Evolutionary conservation across 768 basidiomycete species (phyloP).

Genomic region (Lenzites betulinus): DNA sequence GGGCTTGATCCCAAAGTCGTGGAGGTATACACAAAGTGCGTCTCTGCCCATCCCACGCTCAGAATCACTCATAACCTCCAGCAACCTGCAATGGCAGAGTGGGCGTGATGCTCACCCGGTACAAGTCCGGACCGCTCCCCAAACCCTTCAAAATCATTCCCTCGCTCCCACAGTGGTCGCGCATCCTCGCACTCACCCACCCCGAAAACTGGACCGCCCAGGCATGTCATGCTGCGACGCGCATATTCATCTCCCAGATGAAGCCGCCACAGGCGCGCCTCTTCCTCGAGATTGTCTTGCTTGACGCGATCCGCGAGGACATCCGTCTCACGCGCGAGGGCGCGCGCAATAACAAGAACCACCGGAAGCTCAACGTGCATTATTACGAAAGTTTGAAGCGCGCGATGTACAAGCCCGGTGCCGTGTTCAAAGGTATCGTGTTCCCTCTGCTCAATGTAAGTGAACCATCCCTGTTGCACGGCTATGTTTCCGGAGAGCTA

Average conservation of each 20-base stretch:
- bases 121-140: slow-evolving; percentile 92
- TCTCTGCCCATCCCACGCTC: slow-evolving; percentile 8
- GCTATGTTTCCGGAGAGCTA: neutral
- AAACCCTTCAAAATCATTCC: slow-evolving; percentile 99
- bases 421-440: slow-evolving; percentile 97
- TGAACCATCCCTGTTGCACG: slow-evolving; percentile 6
- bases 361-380: slow-evolving; percentile 90
- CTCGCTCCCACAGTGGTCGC: slow-evolving; percentile 93
- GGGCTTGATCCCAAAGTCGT: slow-evolving; percentile 92
- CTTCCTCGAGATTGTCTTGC: slow-evolving; percentile 87
- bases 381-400: slow-evolving; percentile 93
- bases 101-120: slow-evolving; percentile 80
- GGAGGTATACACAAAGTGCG: slow-evolving; percentile 90
- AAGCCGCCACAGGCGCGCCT: slow-evolving; percentile 93
- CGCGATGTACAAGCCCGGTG: slow-evolving; percentile 92
- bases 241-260: slow-evolving; percentile 95
- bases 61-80: neutral
- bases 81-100: slow-evolving; percentile 51
- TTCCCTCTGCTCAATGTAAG: slow-evolving; percentile 93
- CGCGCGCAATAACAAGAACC: slow-evolving; percentile 37
- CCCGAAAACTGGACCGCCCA: slow-evolving; percentile 97
- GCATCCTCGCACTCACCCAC: slow-evolving; percentile 87
- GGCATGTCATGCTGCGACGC: slow-evolving; percentile 91
- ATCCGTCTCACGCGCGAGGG: slow-evolving; percentile 54
- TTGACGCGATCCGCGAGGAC: slow-evolving; percentile 88